These are phyloP conservation scores for Thozetella sp. DNA, from an alignment of 495 filamentous ascomycete genomes.

Conservation along the genomic window DNA sequence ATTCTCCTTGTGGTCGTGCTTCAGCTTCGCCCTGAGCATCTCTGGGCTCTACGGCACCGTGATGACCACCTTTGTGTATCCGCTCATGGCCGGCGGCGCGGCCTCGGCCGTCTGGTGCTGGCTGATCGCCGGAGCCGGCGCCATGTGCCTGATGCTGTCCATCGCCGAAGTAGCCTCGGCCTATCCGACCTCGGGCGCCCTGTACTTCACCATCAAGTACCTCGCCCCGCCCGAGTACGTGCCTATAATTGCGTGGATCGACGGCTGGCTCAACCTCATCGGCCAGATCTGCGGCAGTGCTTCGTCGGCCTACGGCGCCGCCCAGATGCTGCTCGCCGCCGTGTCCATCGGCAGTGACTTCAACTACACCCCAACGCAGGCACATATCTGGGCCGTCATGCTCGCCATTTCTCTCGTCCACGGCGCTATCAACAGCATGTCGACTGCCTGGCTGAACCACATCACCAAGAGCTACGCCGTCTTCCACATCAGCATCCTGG, in stretches of 20 bases:
- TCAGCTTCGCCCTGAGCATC: constrained; percentile 62
- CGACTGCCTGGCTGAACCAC: constrained; percentile 61
- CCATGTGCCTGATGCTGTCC: constrained; percentile 59
- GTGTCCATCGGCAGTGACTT: constrained; percentile 60
- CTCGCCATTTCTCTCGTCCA: constrained; percentile 53
- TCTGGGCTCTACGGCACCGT: constrained; percentile 57
- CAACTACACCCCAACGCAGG: constrained; percentile 47
- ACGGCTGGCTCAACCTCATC: constrained; percentile 66
- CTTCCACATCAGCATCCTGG: constrained; percentile 57
- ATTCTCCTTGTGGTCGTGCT: constrained; percentile 58
- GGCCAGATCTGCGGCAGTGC: constrained; percentile 65
- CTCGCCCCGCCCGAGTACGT: constrained; percentile 33
- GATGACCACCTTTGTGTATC: constrained; percentile 57
- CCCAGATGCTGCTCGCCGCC: constrained; percentile 64
- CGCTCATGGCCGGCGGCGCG: constrained; percentile 54
- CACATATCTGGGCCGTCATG: constrained; percentile 59
- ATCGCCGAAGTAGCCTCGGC: constrained; percentile 53
- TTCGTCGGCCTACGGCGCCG: constrained; percentile 63
- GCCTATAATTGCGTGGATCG: constrained; percentile 44
- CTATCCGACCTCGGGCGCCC: constrained; percentile 51
- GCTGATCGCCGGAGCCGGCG: constrained; percentile 58
- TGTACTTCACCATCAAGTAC: constrained; percentile 45
- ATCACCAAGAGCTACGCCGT: constrained; percentile 62
- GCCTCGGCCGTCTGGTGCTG: constrained; percentile 61
- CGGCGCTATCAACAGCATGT: constrained; percentile 54